These are phyloP conservation scores for Trypanosoma congolense DNA, from an alignment of 208 protist genomes.

Conservation along the genomic window DNA sequence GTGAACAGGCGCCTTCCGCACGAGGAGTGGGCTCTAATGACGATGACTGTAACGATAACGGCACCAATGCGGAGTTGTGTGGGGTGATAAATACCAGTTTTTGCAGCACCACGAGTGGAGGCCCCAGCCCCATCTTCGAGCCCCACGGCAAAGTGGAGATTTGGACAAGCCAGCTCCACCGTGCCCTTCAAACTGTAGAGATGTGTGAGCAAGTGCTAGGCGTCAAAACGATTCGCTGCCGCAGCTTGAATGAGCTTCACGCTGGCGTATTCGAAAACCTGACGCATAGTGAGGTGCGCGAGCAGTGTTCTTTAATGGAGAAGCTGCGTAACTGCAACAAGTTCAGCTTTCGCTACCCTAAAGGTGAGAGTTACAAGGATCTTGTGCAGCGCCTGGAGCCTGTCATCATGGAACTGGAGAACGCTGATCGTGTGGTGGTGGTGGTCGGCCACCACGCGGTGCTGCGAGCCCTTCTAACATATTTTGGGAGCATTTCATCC, in stretches of 20 bases:
- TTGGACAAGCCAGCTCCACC: slow-evolving; percentile 82
- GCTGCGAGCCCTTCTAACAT: slow-evolving; percentile 76
- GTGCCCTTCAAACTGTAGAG: slow-evolving; percentile 82
- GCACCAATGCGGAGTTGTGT: no score
- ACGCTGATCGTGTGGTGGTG: slow-evolving; percentile 72
- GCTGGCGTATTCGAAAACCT: slow-evolving; percentile 85
- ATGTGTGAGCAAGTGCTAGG: slow-evolving; percentile 50
- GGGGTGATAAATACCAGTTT: no score
- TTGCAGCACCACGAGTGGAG: no score
- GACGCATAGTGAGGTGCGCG: slow-evolving; percentile 74
- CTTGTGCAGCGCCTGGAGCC: slow-evolving; percentile 82
- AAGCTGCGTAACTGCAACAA: slow-evolving; percentile 73
- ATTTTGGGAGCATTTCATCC: slow-evolving; percentile 78
- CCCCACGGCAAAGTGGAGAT: no score
- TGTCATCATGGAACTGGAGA: slow-evolving; percentile 90
- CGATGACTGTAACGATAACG: no score
- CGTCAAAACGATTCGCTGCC: slow-evolving; percentile 79
- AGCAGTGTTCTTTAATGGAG: slow-evolving; percentile 71
- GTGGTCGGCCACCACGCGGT: slow-evolving; percentile 86
- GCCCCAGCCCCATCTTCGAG: no score
- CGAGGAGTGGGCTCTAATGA: no score
- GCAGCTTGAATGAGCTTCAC: slow-evolving; percentile 86
- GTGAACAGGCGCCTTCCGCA: no score
- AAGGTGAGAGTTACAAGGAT: slow-evolving; percentile 88
- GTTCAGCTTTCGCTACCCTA: slow-evolving; percentile 87